Evolutionary conservation across 257 asterid genomes (phyloP).

Genomic region (Osmanthus fragrans): DNA sequence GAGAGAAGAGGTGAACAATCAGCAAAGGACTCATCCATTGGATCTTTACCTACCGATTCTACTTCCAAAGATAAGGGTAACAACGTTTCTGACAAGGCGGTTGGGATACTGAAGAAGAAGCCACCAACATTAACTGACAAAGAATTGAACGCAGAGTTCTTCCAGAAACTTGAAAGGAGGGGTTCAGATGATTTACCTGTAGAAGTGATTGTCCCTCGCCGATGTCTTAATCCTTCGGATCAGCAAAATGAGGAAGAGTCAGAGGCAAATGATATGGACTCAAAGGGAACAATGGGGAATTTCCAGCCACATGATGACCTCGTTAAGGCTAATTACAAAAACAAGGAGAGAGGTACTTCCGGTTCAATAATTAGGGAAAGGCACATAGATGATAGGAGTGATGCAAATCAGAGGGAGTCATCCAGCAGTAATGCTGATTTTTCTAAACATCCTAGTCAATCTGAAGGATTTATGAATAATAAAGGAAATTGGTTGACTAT

Average conservation of each 20-base stretch:
- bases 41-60: conserved; percentile 59
- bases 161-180: conserved; percentile 90
- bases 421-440: conserved; percentile 43
- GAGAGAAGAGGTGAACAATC: conserved; percentile 47
- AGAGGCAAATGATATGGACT: conserved; percentile 44
- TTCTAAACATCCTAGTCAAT: conserved; percentile 56
- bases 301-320: conserved; percentile 46
- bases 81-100: conserved; percentile 77
- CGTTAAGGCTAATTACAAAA: conserved; percentile 29
- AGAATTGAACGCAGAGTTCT: conserved; percentile 91
- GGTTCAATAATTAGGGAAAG: conserved; percentile 34
- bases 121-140: conserved; percentile 79
- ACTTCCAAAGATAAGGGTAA: conserved; percentile 50
- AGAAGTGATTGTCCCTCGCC: conserved; percentile 91
- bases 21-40: conserved; percentile 49
- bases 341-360: conserved; percentile 45
- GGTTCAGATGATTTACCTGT: conserved; percentile 85
- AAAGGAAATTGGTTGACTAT: conserved; percentile 90
- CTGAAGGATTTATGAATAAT: conserved; percentile 64
- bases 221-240: conserved; percentile 61
- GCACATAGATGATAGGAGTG: conserved; percentile 42
- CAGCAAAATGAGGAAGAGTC: conserved; percentile 57
- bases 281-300: conserved; percentile 45
- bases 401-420: conserved; percentile 59
- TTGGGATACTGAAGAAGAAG: conserved; percentile 85